phyloP scores from a whole-genome alignment of 352 stramenopile species.

The Phytophthora multivora region DNA sequence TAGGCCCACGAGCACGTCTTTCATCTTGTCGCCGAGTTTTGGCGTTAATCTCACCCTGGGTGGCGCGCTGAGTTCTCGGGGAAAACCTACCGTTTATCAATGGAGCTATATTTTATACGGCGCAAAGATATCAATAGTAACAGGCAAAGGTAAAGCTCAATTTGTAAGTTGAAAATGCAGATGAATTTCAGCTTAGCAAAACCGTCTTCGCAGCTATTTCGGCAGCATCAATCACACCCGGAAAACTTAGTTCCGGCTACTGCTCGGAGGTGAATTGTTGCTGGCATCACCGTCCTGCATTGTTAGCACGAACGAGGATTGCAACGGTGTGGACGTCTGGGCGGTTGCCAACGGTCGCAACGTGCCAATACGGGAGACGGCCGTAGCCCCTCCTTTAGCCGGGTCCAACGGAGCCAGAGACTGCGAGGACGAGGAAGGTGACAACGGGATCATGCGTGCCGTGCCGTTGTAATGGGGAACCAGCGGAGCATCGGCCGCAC shows the following conservation, averaged over 20 bases:
- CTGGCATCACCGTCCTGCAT: conserved; percentile 9
- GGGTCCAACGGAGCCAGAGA: conserved; percentile 6
- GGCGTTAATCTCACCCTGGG: too few species aligned
- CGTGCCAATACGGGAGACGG: conserved; percentile 27
- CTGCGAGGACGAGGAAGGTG: conserved; percentile 12
- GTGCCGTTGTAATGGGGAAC: conserved; percentile 2
- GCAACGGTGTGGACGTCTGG: conserved; percentile 20
- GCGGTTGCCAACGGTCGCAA: conserved; percentile 30
- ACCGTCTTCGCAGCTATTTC: too few species aligned
- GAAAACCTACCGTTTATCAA: too few species aligned
- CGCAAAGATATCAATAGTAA: too few species aligned
- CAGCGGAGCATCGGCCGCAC: conserved; percentile 31
- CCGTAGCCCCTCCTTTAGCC: conserved; percentile 3
- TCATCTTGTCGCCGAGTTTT: neutral
- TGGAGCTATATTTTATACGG: too few species aligned
- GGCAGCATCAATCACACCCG: too few species aligned
- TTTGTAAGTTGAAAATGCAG: too few species aligned
- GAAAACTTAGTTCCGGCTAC: too few species aligned
- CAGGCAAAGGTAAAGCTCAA: too few species aligned
- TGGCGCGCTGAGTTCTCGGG: too few species aligned
- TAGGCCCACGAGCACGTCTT: neutral
- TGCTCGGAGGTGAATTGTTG: too few species aligned
- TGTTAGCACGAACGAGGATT: conserved; percentile 59
- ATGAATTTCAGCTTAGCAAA: too few species aligned
- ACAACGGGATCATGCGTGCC: conserved; percentile 9